A percentile compares a stretch with the other conserved stretches of the same genome.
Conservation (phyloP, 495 filamentous ascomycete genomes). For the Recurvomyces mirabilis region DNA sequence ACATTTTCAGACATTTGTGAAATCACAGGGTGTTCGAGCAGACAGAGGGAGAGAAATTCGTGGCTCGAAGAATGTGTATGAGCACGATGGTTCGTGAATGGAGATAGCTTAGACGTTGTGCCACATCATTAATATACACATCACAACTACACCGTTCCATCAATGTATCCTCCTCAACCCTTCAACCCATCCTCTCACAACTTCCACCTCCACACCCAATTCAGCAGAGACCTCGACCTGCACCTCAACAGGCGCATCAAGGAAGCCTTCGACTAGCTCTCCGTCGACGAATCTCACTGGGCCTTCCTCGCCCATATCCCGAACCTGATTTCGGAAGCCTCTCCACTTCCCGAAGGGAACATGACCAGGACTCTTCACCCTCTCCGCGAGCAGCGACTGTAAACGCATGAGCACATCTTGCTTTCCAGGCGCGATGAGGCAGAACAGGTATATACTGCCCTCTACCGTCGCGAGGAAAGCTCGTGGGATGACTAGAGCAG, state of each 20-base stretch:
- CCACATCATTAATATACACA: too few species aligned
- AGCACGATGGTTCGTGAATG: too few species aligned
- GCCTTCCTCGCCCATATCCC: constrained; percentile 49
- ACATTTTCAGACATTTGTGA: too few species aligned
- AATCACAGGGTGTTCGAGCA: too few species aligned
- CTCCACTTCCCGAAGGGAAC: constrained; percentile 69
- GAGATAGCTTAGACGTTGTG: too few species aligned
- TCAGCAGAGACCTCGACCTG: constrained; percentile 54
- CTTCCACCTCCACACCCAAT: constrained; percentile 38
- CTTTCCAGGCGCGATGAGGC: constrained; percentile 53
- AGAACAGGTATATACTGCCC: constrained; percentile 84
- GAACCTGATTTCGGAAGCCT: constrained; percentile 59
- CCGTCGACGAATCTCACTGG: constrained; percentile 88
- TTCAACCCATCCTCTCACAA: constrained; percentile 54
- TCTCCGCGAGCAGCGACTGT: constrained; percentile 56
- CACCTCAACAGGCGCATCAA: constrained; percentile 50
- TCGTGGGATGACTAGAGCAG: constrained; percentile 59
- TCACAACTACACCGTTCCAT: too few species aligned
- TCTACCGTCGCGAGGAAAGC: constrained; percentile 90
- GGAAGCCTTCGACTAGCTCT: constrained; percentile 76
- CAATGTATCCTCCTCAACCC: constrained; percentile 49
- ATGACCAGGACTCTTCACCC: constrained; percentile 53
- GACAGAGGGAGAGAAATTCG: too few species aligned
- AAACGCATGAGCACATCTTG: constrained; percentile 76
- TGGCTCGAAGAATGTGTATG: too few species aligned